Conservation (phyloP, 2,329 filamentous ascomycete species). For the Metarhizium album region DNA sequence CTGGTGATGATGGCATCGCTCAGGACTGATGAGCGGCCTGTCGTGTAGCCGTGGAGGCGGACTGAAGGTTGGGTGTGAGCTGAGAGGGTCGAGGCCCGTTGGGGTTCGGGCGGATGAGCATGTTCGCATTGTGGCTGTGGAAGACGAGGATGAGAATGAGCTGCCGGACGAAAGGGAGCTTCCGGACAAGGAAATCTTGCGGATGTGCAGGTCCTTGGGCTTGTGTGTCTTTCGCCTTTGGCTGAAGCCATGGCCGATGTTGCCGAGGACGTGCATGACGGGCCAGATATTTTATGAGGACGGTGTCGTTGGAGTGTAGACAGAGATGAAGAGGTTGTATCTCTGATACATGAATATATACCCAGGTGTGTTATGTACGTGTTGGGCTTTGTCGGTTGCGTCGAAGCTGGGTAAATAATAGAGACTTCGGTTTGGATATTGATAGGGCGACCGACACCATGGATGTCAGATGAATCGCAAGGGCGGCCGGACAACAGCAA, state of each 20-base stretch:
- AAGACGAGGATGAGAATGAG: conserved; percentile 24
- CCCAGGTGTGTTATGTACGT: too few species aligned
- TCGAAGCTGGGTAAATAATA: too few species aligned
- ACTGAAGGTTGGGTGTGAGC: conserved; percentile 23
- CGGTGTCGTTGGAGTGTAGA: background rate
- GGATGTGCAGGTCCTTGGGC: conserved; percentile 28
- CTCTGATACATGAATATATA: too few species aligned
- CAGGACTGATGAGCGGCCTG: conserved; percentile 20
- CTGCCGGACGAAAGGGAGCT: conserved; percentile 26
- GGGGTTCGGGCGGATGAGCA: conserved; percentile 15
- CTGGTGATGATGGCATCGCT: conserved; percentile 12
- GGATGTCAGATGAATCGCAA: too few species aligned
- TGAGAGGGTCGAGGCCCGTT: conserved; percentile 22
- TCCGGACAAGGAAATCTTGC: conserved; percentile 31
- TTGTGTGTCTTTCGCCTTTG: conserved; percentile 24
- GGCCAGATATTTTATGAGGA: conserved; percentile 4
- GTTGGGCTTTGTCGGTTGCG: too few species aligned
- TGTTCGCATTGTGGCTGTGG: conserved; percentile 18
- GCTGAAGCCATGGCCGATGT: conserved; percentile 21
- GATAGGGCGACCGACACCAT: too few species aligned
- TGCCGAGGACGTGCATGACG: conserved; percentile 24
- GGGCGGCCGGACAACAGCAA: too few species aligned
- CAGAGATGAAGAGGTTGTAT: too few species aligned
- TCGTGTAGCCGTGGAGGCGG: conserved; percentile 27
- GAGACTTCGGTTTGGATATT: too few species aligned